Conservation (phyloP, 306 rosid genomes). For the Inga oerstediana region DNA sequence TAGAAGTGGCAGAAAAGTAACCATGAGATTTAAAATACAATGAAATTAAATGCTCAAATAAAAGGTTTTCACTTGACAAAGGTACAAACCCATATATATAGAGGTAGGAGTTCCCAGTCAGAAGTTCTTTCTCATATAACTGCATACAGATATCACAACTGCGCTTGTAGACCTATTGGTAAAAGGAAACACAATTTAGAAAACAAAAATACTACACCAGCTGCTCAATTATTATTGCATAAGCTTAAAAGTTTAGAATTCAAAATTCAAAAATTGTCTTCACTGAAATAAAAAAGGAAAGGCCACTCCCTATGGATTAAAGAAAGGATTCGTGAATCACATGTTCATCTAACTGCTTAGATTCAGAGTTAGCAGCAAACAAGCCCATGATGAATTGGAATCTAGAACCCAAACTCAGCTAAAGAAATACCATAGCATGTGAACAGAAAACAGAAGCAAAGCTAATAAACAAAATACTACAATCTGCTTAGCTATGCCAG, state of each 20-base stretch:
- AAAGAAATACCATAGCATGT: not conserved
- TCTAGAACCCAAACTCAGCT: not conserved
- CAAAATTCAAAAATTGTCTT: not conserved
- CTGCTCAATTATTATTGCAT: slow-evolving; percentile 21
- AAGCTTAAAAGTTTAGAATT: slow-evolving; percentile 4
- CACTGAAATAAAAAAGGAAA: not conserved
- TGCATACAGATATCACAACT: slow-evolving; percentile 85
- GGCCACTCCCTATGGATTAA: slow-evolving; percentile 6
- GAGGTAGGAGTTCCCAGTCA: slow-evolving; percentile 81
- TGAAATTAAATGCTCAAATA: slow-evolving; percentile 15
- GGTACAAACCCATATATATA: slow-evolving; percentile 68
- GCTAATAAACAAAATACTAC: not conserved
- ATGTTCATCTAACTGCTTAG: slow-evolving; percentile 24
- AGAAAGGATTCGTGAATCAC: slow-evolving; percentile 26
- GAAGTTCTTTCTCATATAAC: slow-evolving; percentile 90
- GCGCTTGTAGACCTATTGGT: slow-evolving; percentile 80
- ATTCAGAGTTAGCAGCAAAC: slow-evolving; percentile 17
- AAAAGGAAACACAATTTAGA: slow-evolving; percentile 32
- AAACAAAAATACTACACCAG: slow-evolving; percentile 2
- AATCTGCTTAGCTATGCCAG: not conserved
- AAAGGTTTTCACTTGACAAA: slow-evolving; percentile 16
- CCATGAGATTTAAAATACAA: slow-evolving; percentile 13
- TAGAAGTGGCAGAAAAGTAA: slow-evolving; percentile 25
- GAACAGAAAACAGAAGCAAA: not conserved
- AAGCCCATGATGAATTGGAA: not conserved